Evolutionary conservation across 2,329 filamentous ascomycete genomes (phyloP).

Genomic region (Didymosphaeria variabile): DNA sequence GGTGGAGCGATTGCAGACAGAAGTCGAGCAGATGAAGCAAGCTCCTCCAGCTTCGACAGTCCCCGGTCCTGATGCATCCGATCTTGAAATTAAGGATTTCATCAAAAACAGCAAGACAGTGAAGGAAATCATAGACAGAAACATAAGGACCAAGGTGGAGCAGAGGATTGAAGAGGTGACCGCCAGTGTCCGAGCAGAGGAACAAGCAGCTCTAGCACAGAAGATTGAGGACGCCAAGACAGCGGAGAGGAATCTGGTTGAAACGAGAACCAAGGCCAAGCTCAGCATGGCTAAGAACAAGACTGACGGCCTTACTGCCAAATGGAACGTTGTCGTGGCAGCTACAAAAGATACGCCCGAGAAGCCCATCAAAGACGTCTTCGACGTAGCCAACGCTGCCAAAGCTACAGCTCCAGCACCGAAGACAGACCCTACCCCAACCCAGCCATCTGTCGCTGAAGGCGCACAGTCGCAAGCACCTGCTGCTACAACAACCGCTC

Average conservation of each 20-base stretch:
- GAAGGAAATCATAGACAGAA: conserved; percentile 34
- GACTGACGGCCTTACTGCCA: conserved; percentile 70
- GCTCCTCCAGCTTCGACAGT: background rate
- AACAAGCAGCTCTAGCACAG: conserved; percentile 46
- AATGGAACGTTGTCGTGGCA: conserved; percentile 79
- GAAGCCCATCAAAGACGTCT: conserved; percentile 84
- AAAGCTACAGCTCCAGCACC: conserved; percentile 54
- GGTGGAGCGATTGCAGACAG: conserved; percentile 18
- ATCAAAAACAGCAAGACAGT: conserved; percentile 8
- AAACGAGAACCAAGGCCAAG: conserved; percentile 68
- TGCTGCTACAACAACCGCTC: conserved; percentile 14
- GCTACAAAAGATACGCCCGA: conserved; percentile 87
- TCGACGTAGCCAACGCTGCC: conserved; percentile 77
- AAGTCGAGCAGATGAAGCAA: conserved; percentile 23
- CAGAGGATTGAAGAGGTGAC: conserved; percentile 28
- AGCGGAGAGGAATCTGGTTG: conserved; percentile 52
- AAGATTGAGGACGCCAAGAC: conserved; percentile 42
- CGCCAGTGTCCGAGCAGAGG: conserved; percentile 40
- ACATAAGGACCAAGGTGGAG: conserved; percentile 46
- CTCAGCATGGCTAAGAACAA: conserved; percentile 81
- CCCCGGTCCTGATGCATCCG: conserved; percentile 10
- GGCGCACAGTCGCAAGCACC: conserved; percentile 8
- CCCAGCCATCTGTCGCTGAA: conserved; percentile 15
- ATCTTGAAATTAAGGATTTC: conserved; percentile 19
- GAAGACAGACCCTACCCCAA: conserved; percentile 26